These are phyloP conservation scores for Lactarius deliciosus DNA, from an alignment of 768 basidiomycete genomes.

Conservation along the genomic window DNA sequence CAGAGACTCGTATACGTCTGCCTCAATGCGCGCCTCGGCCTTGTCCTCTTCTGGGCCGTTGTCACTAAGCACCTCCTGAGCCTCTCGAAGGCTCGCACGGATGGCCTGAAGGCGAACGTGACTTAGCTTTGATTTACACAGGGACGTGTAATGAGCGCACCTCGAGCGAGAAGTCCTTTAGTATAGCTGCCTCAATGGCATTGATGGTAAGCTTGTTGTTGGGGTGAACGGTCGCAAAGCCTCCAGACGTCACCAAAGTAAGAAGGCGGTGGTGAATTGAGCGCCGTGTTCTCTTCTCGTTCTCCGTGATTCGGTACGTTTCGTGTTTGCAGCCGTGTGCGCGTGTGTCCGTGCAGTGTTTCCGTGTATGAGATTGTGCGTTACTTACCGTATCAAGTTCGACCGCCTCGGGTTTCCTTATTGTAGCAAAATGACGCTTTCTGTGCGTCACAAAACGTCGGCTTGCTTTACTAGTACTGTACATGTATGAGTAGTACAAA, in stretches of 20 bases:
- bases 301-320: no score
- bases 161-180: conserved; percentile 89
- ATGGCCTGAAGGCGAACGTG: conserved; percentile 61
- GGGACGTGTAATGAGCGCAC: conserved; percentile 44
- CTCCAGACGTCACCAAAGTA: conserved; percentile 56
- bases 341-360: no score
- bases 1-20: conserved; percentile 94
- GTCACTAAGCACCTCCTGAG: conserved; percentile 74
- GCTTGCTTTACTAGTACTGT: no score
- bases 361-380: no score
- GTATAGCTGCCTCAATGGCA: conserved; percentile 91
- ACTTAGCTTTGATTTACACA: conserved; percentile 1
- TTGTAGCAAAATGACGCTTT: no score
- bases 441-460: no score
- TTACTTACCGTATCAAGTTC: no score
- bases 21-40: conserved; percentile 90
- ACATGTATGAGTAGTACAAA: no score
- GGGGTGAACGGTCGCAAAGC: conserved; percentile 97
- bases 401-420: no score
- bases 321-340: no score
- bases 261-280: no score
- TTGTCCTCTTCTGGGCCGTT: conserved; percentile 90
- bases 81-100: conserved; percentile 86
- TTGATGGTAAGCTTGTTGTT: conserved; percentile 52
- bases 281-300: no score